Evolutionary conservation across 257 asterid species (phyloP), one percentile per base, ranked within the genome.

Genomic region (Solanum microdontum): DNA sequence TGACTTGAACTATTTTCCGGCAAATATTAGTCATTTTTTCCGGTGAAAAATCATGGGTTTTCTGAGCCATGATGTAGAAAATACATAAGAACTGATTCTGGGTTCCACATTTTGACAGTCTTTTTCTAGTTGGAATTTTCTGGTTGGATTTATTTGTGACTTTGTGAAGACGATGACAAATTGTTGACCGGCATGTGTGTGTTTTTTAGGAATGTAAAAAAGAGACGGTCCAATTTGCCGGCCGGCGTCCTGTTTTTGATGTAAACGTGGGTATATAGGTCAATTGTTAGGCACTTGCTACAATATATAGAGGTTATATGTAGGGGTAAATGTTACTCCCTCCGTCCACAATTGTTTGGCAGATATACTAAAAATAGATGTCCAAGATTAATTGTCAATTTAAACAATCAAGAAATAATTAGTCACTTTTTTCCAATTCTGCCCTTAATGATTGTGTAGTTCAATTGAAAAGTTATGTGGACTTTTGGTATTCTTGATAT

Each of bases 21-120:
- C 92, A 91, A 62, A 95, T 87, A 66, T 88, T 92, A 30, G 92
- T 90, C 96, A 96, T 93, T 89, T 95, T 94, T 93, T 74, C 93
- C 74, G 86, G 11, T 79, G 77, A 30, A 91, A 88, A 64, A 28
- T 92, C 92, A 73, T 91, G 89, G 89, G 89, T 77, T 86, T 87
- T 94, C 34, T 86, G 92, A 86, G 93, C 77, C 86, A 84, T 87
- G 83, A 6, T 88, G 83, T 5, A 10, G 66, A 39, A 70, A 39
- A 58, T 30, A 68, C 87, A 68, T 26, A 40, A 1, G 64, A 88
- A 76, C 64, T 85, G 84, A 36, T 87, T 55, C 76, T 13, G 21
- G 85, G 15, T 19, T 55, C 15, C 64, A 87, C 92, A 87, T 90
- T 68, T 9, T 74, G 73, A 39, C 74, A 28, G 32, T 37, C 45